Conservation (phyloP, 139 green algal genomes). For the Trebouxia sp. region DNA sequence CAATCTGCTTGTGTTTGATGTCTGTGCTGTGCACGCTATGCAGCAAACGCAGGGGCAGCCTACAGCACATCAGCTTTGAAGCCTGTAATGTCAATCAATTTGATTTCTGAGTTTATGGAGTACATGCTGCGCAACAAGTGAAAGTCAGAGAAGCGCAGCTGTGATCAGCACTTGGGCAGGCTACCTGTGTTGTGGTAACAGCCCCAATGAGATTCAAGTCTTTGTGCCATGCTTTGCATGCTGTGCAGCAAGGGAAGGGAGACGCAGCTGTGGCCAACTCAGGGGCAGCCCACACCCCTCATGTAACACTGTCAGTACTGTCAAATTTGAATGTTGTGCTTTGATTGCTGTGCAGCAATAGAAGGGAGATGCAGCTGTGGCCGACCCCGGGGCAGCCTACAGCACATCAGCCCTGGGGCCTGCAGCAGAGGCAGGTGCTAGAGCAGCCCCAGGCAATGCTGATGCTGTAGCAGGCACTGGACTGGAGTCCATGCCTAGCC, state of each 20-base stretch:
- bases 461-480: neutral
- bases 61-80: neutral
- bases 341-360: neutral
- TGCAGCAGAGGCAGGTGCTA: neutral
- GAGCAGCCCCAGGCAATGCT: neutral
- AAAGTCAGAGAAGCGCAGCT: neutral
- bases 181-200: neutral
- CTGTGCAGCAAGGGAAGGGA: neutral
- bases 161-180: neutral
- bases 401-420: neutral
- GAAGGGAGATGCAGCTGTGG: neutral
- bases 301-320: too few relatives aligned
- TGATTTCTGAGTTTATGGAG: too few relatives aligned
- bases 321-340: too few relatives aligned
- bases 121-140: neutral
- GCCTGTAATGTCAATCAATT: too few relatives aligned
- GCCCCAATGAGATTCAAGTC: too few relatives aligned
- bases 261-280: too few relatives aligned
- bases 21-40: neutral
- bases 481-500: neutral
- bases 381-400: neutral
- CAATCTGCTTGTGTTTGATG: too few relatives aligned
- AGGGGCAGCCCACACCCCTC: too few relatives aligned
- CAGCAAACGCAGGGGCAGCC: neutral
- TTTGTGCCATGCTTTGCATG: neutral